phyloP scores from a whole-genome alignment of 2,329 filamentous ascomycete genomes.

The Cordyceps cicadae region DNA sequence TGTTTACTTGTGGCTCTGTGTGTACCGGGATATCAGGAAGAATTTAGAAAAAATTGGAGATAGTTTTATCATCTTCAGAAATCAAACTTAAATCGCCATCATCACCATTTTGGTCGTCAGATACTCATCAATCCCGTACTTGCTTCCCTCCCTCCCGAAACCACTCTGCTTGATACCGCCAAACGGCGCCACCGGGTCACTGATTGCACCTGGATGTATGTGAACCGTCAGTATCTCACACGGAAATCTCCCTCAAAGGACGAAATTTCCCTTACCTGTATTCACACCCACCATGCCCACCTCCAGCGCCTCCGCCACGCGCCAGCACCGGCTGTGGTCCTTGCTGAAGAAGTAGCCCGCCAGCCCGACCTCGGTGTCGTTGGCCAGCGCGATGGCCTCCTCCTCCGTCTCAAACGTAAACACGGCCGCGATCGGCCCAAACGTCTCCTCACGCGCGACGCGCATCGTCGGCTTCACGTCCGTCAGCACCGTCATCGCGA shows the following conservation, averaged over 20 bases:
- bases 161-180: conserved; percentile 81
- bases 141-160: conserved; percentile 70
- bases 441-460: conserved; percentile 82
- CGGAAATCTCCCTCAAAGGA: too few relatives aligned
- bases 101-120: conserved; percentile 60
- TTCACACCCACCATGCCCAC: conserved; percentile 86
- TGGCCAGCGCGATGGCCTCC: conserved; percentile 79
- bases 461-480: conserved; percentile 82
- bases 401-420: conserved; percentile 85
- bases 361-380: conserved; percentile 74
- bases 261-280: conserved; percentile 41
- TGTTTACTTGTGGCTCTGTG: too few relatives aligned
- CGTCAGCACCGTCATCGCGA: conserved; percentile 78
- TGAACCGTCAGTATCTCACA: too few relatives aligned
- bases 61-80: conserved; percentile 24
- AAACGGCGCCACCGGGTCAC: conserved; percentile 54
- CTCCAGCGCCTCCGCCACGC: conserved; percentile 63
- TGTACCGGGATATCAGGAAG: too few relatives aligned
- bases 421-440: conserved; percentile 84
- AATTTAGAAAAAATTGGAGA: too few relatives aligned
- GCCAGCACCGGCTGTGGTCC: conserved; percentile 49
- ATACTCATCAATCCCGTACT: conserved; percentile 72
- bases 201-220: conserved; percentile 32
- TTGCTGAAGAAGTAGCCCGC: conserved; percentile 88
- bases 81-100: conserved; percentile 46